Evolutionary conservation across 805 yeast genomes (phyloP), one percentile per base, ranked within the genome.

Genomic region (Diddensiella caesifluorescens): DNA sequence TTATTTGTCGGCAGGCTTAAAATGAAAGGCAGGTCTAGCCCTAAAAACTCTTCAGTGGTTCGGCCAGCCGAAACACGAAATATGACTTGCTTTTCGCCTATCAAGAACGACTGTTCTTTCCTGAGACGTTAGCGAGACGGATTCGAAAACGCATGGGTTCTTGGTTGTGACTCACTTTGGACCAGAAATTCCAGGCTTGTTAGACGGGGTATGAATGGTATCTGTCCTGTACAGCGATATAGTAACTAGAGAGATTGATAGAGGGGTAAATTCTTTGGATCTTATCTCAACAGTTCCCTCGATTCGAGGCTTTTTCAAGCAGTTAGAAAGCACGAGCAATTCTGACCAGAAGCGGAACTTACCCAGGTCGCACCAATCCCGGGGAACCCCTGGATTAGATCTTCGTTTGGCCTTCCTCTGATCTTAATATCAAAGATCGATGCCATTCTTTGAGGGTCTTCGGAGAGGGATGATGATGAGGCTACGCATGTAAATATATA

Each of bases 361-460:
- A 51, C 55, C 60, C 64, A 60, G 4, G 68, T 58, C 1, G 71
- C 71, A 2, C 61, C 55, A n/a, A 67, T 60, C 0, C 71, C 71
- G 2, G 71, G 71, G 38, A 54, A 67, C 9, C 71, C 71, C 30
- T 56, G 62, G 16, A 67, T 65, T 5, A 66, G 46, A 32, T 66
- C 70, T 38, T 63, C 64, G 40, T 67, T 67, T 4, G 71, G 68
- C 5, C 51, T 52, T 2, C 71, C 69, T 22, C 54, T 50, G 29
- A 63, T 48, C 26, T 55, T 52, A 39, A 61, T 45, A 28, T 53
- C 53, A 23, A 51, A 47, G 20, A 46, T 13, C 12, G 34, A 21
- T 7, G 49, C 23, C 50, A 46, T 34, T 12, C 12, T n/a, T n/a
- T n/a, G n/a, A n/a, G n/a, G n/a, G n/a, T n/a, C n/a, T n/a, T n/a